Percentiles rank a stretch among this genome's conserved stretches.
These are phyloP conservation scores for Neobulgaria alba DNA, from an alignment of 2,329 filamentous ascomycete species.

Conservation along the genomic window DNA sequence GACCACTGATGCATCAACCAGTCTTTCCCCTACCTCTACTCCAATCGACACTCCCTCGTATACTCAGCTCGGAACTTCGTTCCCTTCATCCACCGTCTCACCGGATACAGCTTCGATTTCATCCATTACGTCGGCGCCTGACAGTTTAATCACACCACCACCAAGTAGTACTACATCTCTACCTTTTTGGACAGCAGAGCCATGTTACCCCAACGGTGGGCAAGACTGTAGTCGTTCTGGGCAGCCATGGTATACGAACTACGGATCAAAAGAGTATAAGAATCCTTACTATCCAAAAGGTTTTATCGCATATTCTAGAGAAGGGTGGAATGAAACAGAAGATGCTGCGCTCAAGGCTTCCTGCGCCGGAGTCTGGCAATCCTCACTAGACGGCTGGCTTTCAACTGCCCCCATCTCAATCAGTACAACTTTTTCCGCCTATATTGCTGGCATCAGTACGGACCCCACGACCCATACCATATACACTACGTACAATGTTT, in stretches of 20 bases:
- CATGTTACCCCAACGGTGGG: not conserved
- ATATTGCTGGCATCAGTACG: not conserved
- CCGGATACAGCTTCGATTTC: no score
- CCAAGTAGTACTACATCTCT: not conserved
- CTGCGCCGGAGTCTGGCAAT: not conserved
- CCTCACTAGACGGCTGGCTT: not conserved
- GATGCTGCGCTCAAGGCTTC: not conserved
- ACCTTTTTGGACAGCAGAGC: not conserved
- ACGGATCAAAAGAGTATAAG: not conserved
- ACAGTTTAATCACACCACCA: not conserved
- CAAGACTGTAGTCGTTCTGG: not conserved
- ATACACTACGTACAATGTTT: not conserved
- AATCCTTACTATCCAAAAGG: not conserved
- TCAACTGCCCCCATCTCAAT: not conserved
- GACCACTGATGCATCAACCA: no score
- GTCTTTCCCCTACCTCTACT: no score
- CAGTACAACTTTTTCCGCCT: not conserved
- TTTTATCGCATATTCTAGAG: not conserved
- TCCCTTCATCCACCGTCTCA: no score
- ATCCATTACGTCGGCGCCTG: not conserved
- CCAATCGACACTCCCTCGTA: no score
- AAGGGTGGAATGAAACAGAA: not conserved
- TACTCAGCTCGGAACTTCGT: no score
- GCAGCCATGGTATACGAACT: not conserved
- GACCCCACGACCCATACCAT: not conserved